Evolutionary conservation across 805 yeast genomes (phyloP), one percentile per base, ranked within the genome.

Genomic region (Metschnikowia bowlesiae): DNA sequence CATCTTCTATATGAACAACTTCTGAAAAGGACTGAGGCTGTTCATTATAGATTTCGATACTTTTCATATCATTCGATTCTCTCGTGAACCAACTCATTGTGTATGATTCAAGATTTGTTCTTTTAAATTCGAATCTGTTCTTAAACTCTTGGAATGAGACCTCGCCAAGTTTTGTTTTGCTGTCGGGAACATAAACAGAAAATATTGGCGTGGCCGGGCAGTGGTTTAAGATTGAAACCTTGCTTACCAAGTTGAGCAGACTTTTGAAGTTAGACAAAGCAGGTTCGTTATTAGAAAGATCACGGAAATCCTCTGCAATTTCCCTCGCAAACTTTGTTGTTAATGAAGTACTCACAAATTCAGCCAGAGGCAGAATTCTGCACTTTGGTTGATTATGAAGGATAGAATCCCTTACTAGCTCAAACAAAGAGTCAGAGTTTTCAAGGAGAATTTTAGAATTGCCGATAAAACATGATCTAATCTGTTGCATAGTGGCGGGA

Each of bases 391-490:
- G 45, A 36, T 34, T 32, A 6, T 39, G 44, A 7, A 29, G 61
- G 37, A 78, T 52, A 0, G 80, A 66, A 4, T 61, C 66, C 47
- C 75, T 69, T 1, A 89, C 80, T 32, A 87, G 53, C n/a, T 70
- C 73, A 0, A 89, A 84, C 35, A 90, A 60, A 39, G 74, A 79
- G 50, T 76, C 75, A 1, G 86, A 78, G 61, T 79, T 75, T 22
- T 78, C 63, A 44, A 94, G 73, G 5, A 87, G 41, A 28, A 48
- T 40, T 29, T 46, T 42, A 6, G 46, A 30, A 14, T 41, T 50
- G n/a, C 33, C 40, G 6, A 45, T 41, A 29, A 55, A 47, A 28
- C 52, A 47, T 22, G 34, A 37, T 28, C 43, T 33, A 16, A 53
- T n/a, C 10, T 31, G 33, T 14, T 53, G 50, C 0, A 81, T 67